Evolutionary conservation across 2,329 filamentous ascomycete genomes (phyloP), one percentile per base, ranked within the genome.

Genomic region (Nemania diffusa): DNA sequence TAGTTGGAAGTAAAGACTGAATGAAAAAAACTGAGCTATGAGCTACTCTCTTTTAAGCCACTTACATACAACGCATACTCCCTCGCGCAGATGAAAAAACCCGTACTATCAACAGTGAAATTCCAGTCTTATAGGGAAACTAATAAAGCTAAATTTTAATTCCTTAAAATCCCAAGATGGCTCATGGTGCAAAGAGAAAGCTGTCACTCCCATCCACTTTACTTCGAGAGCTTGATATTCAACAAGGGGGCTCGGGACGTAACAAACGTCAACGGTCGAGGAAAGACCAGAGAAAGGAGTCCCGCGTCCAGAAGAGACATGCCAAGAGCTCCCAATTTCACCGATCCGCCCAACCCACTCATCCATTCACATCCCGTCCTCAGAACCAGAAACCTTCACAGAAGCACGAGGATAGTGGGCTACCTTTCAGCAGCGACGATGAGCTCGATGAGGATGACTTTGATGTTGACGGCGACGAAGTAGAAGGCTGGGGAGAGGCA

Each of bases 171-270:
- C 4, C 24, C n/a, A 56, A 29, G 3, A 67, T 64, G 58, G 56
- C 56, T 26, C 63, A 65, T 8, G n/a, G 66, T 34, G 70, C 70
- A 42, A 77, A 76, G 34, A 81, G 78, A 57, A 78, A 78, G 59
- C 77, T 84, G 20, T 78, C 80, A 50, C 75, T 86, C 5, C 84
- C 84, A 2, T 77, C 77, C 27, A 74, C 78, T 37, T 73, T 86
- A 6, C 76, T 85, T 40, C 80, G 81, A 59, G 79, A 85, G 72
- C 73, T 86, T 20, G 82, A 79, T 20, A 74, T 74, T 22, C 73
- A 79, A 17, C 62, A 70, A 48, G 70, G 65, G 26, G 63, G 72
- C 24, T 48, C 61, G 5, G 66, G 71, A 3, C 63, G 64, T 11
- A 59, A 68, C 5, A 72, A 65, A 51, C 71, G 68, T 37, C 74